Base-by-base conservation (phyloP, 352 stramenopile genomes). In the Saprolegnia diclina region DNA sequence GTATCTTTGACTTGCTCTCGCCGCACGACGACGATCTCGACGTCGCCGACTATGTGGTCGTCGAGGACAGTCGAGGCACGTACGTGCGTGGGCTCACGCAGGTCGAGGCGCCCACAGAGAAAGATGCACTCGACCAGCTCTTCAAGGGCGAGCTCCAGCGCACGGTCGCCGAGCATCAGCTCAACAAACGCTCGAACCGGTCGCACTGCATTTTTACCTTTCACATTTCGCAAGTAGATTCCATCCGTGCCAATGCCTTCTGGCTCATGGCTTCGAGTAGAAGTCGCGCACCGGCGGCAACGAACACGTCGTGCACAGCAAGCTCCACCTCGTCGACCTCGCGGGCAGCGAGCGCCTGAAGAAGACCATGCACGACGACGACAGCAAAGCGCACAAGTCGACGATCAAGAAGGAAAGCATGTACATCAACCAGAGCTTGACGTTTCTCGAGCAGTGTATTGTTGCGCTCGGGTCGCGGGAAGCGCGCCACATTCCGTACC, bases 351-450 rank as follows among this genome's bases (percentile, higher is more conserved):
- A 98, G 75, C 77, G 94, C 19, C 80, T 98, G 0, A 97, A 97
- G 79, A 98, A 97, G 74, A 96, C 92, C 1, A 79, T 97, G 44
- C 80, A 95, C 44, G 78, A 88, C 62, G 73, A 78, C 32, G 21
- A 54, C 29, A 52, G 55, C 37, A 72, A 24, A 44, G 26, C 63
- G 26, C 18, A 71, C 35, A 57, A 87, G 56, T 81, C 83, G 35
- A 94, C 90, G 1, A 95, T 97, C 72, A 96, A 98, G 80, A 97
- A 98, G 72, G 96, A 99, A 72, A 96, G 86, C 45, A 98, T 96
- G 82, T 98, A 98, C 79, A 98, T 99, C 71, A 99, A 99, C 76
- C 93, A 97, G 79, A 97, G 87, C 42, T 78, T 99, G 40, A 97
- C 91, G 55, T 97, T 97, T 66, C 77, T 99, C 24, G 90, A 98